A percentile compares a stretch with the other conserved stretches of the same genome.
Evolutionary conservation across 2,329 filamentous ascomycete species (phyloP).

Genomic region (Cyclaneusma minus): DNA sequence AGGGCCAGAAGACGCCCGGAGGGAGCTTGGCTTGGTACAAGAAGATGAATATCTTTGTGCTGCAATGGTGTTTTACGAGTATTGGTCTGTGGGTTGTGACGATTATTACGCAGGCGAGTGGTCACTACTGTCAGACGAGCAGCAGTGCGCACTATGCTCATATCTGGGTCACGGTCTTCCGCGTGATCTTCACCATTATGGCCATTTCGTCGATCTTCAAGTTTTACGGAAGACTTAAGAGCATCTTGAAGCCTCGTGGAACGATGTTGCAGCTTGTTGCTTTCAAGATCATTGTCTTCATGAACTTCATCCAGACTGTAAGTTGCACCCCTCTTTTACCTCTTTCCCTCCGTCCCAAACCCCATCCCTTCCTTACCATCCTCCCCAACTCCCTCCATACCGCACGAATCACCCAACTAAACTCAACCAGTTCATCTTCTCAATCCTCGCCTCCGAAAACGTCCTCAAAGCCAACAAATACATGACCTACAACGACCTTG

Average conservation of each 20-base stretch:
- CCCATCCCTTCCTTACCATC: background rate
- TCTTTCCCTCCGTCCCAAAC: background rate
- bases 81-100: conserved; percentile 14
- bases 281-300: conserved; percentile 9
- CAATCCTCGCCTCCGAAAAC: conserved; percentile 12
- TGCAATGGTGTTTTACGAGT: conserved; percentile 7
- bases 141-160: conserved; percentile 20
- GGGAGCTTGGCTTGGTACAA: background rate
- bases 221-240: conserved; percentile 7
- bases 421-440: conserved; percentile 7
- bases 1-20: background rate
- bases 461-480: conserved; percentile 10
- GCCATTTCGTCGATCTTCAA: conserved; percentile 5
- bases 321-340: conserved; percentile 1
- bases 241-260: conserved; percentile 2
- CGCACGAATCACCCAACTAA: background rate
- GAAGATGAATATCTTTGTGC: background rate
- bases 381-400: too few species aligned
- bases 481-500: conserved; percentile 6
- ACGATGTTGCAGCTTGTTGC: conserved; percentile 6
- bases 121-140: conserved; percentile 18
- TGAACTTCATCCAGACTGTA: conserved; percentile 9
- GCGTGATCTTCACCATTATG: conserved; percentile 4
- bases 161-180: conserved; percentile 16
- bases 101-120: conserved; percentile 16